Base-by-base conservation (phyloP, 768 basidiomycete species). In the Hebeloma cylindrosporum region DNA sequence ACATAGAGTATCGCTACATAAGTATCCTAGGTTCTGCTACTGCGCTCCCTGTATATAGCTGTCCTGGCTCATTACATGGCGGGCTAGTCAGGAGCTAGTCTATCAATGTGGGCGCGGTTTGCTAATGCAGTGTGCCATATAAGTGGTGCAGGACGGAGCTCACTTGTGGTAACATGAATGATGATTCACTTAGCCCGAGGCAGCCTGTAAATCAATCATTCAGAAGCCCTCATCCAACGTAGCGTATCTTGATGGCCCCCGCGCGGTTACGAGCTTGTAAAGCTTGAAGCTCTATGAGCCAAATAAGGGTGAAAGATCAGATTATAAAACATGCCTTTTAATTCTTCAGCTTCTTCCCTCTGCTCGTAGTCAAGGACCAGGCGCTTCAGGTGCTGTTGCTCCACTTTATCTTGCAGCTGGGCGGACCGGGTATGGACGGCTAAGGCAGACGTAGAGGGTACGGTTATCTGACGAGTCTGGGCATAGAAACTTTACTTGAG, bases 341-440 rank as follows among this genome's bases (percentile, higher is more conserved):
- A 57, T 58, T 89, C 88, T 60, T 90, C 88, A 3, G 78, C 85
- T 66, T 91, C 90, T 63, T 92, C 91, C 25, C 85, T 85, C 56
- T 92, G 90, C 59, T 92, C 91, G 51, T 92, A 93, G 61, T 92
- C 79, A 40, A 95, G 77, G 3, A 96, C 96, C 14, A 98, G 77
- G n/a, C 85, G 82, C 71, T 99, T 99, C 54, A 99, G 70, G 50
- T 97, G 91, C 64, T 98, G 93, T 56, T 98, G 95, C 61, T 99
- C 96, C 5, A 90, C 92, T 66, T 86, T 90, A 66, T 94, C 93
- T 61, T 93, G 93, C 50, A 90, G 71, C 59, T 97, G 96, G 31
- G 96, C 91, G 2, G 88, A 81, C 22, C 86, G 82, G 2, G 93
- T 94, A 57, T 96, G 92, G 38, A 93, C 75, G 1, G 95, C 96